Conservation (phyloP, 805 yeast genomes). For the Yarrowia sp. region DNA sequence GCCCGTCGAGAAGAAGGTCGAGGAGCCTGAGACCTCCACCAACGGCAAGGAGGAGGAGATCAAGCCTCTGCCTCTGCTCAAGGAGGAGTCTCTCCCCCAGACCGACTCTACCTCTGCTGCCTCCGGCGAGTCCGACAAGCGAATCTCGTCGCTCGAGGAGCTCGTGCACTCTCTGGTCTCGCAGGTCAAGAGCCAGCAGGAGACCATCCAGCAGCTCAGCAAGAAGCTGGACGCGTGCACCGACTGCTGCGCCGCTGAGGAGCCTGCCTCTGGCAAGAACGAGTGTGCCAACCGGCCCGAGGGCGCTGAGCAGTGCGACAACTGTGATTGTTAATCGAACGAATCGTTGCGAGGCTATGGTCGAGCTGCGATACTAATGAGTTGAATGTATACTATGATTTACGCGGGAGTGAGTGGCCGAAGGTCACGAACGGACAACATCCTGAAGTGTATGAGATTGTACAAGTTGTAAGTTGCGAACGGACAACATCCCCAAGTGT, state of each 20-base stretch:
- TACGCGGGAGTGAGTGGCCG: not conserved
- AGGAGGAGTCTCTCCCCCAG: slow-evolving; percentile 18
- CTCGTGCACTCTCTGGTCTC: slow-evolving; percentile 14
- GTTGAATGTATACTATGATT: slow-evolving; percentile 26
- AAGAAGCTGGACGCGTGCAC: slow-evolving; percentile 21
- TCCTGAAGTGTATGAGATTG: no score
- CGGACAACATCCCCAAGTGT: no score
- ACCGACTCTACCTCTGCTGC: slow-evolving; percentile 2
- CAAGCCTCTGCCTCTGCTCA: slow-evolving; percentile 18
- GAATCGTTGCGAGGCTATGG: no score
- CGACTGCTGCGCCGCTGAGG: slow-evolving; percentile 11
- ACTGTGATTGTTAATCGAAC: slow-evolving; percentile 21
- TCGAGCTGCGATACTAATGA: slow-evolving; percentile 12
- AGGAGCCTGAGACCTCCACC: not conserved
- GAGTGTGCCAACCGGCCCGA: slow-evolving; percentile 25
- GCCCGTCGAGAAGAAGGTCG: not conserved
- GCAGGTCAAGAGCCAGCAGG: slow-evolving; percentile 24
- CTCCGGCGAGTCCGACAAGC: slow-evolving; percentile 8
- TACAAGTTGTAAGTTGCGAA: no score
- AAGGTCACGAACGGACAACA: no score
- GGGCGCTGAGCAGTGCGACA: slow-evolving; percentile 26
- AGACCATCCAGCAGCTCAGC: slow-evolving; percentile 24
- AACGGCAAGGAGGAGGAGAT: slow-evolving; percentile 9
- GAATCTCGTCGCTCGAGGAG: slow-evolving; percentile 13
- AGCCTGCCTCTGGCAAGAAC: slow-evolving; percentile 4